Base-by-base conservation (phyloP, 2,329 filamentous ascomycete genomes). In the Colletotrichum chlorophyti region DNA sequence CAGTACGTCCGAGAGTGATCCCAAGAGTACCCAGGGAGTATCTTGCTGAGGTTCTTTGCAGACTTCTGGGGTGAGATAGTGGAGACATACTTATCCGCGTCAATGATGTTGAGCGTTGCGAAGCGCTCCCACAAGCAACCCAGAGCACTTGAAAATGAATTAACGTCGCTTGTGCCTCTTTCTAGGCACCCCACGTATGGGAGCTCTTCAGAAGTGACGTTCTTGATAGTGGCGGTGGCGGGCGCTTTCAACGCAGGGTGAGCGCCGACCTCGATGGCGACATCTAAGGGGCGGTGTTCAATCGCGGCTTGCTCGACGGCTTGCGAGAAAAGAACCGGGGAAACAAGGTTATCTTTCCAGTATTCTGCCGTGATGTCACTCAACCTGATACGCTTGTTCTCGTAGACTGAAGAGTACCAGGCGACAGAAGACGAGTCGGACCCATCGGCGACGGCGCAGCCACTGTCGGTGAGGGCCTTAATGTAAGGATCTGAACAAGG, bases 241-340 rank as follows among this genome's bases (percentile, higher is more conserved):
- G 79, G 79, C 0, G 72, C 73, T 45, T 74, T 71, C 1, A 81
- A 69, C 1, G 76, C 74, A 0, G 76, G 69, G 38, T 74, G 72
- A 2, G 72, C 71, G 0, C 73, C 72, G 6, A 75, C 37, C 24
- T 75, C 72, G 3, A 75, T 11, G 0, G 65, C 35, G 3, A 68
- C 17, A 21, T 60, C 14, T 17, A 50, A 14, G 32, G 9, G 15
- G 6, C 42, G 34, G 0, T 57, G 46, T 6, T 55, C 17, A 6
- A 65, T 62, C 65, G 35, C 23, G 9, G 37, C 26, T 48, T 5
- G 57, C 40, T 41, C 47, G 21, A 53, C 24, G 14, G 40, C 50
- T 15, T 46, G 29, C 9, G 19, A 17, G 38, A 65, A 64, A 2
- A 38, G 48, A 5, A 65, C 61, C 1, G 51, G 45, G 2, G 38